Base-by-base conservation (phyloP, 305 asterid species). In the Fraxinus latifolia region DNA sequence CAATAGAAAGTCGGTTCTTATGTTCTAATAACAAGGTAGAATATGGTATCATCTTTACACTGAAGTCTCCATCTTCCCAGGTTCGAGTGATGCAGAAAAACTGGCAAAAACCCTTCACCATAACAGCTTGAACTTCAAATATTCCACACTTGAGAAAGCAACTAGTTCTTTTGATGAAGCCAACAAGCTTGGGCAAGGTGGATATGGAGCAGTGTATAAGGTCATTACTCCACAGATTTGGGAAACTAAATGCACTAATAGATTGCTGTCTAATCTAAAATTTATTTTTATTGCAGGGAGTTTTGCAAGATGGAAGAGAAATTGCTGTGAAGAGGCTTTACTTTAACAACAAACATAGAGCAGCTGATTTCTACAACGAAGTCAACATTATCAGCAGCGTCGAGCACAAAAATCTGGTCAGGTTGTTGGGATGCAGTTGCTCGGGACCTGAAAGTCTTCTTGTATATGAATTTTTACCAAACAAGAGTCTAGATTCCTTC, bases 401-500 rank as follows among this genome's bases (percentile, higher is more conserved):
- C 0, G 91, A 92, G 82, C 98, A 95, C 86, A 93, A 90, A 79
- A 94, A 95, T 50, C 87, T 95, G 29, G 96, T 89, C 74, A 85
- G 94, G 33, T 81, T 95, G 75, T 75, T 94, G 80, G 99, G 99
- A 21, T 95, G 98, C 91, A 89, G 96, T 73, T 92, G 96, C 85
- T 86, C 89, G 4, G 98, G 98, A 76, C 93, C 97, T 0, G 97
- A 94, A 80, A 95, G 96, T 77, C 93, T 95, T 85, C 97, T 94
- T 53, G 97, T 95, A 9, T 95, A 93, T 29, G 97, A 95, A 77
- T 90, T 75, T 25, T 77, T 95, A 23, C 93, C 92, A 2, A 95
- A 95, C 86, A 84, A 77, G 87, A 95, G 99, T 87, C 93, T 94
- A 5, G 97, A 94, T 82, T 88, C 87, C 37, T 92, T 89, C 58